Percentiles rank a stretch among this genome's conserved stretches.
These are phyloP conservation scores for Calonectria hawksworthii DNA, from an alignment of 2,329 filamentous ascomycete species.

Conservation along the genomic window DNA sequence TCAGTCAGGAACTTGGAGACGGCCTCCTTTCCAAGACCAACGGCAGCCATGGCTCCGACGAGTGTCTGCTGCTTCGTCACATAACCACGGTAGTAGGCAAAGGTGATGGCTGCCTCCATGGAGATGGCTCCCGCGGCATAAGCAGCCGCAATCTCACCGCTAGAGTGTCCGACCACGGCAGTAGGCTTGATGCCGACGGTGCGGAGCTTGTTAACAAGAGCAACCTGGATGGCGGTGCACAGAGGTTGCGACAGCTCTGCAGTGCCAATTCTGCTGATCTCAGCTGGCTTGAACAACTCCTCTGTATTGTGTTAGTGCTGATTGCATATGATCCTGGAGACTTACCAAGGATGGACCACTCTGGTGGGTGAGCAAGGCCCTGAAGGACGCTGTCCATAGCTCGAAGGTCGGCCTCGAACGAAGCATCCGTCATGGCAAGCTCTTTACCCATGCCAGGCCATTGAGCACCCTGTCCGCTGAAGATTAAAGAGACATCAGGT, in stretches of 20 bases:
- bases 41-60: conserved; percentile 55
- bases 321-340: background rate
- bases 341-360: background rate
- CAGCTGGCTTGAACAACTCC: background rate
- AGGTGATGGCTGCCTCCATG: conserved; percentile 3
- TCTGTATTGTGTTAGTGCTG: conserved; percentile 3
- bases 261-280: conserved; percentile 1
- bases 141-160: conserved; percentile 63
- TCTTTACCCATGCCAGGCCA: conserved; percentile 50
- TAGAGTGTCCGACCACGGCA: conserved; percentile 59
- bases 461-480: conserved; percentile 55
- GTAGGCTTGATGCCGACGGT: conserved; percentile 55
- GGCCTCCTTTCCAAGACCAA: conserved; percentile 52
- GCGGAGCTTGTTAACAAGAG: conserved; percentile 57
- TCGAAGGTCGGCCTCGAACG: background rate
- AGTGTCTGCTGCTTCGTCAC: conserved; percentile 15
- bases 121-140: conserved; percentile 42
- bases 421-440: conserved; percentile 3
- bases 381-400: conserved; percentile 30
- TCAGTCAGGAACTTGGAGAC: conserved; percentile 45
- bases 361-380: conserved; percentile 8
- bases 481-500: conserved; percentile 18
- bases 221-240: conserved; percentile 61
- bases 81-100: conserved; percentile 10
- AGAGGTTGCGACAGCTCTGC: conserved; percentile 20